These are phyloP conservation scores for Blastobotrys peoriensis DNA, from an alignment of 805 yeast genomes.

Conservation along the genomic window DNA sequence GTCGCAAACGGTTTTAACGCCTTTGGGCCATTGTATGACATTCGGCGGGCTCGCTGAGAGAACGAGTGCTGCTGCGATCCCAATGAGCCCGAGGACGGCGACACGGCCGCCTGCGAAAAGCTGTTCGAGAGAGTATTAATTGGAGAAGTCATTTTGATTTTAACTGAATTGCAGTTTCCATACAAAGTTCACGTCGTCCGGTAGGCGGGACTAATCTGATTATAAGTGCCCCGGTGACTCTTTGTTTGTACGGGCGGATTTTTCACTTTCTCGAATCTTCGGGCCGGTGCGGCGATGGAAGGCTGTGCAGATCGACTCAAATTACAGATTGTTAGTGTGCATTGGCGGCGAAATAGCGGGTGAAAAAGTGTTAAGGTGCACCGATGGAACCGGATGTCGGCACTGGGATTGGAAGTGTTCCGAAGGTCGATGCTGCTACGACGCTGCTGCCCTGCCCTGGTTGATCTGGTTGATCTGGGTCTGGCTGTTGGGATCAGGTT, in stretches of 20 bases:
- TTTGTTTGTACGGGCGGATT: neutral
- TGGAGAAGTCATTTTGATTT: neutral
- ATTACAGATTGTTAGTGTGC: too few relatives aligned
- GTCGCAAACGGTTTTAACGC: slow-evolving; percentile 90
- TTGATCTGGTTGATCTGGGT: too few relatives aligned
- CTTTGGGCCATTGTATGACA: slow-evolving; percentile 28
- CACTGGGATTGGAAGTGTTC: too few relatives aligned
- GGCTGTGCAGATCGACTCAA: too few relatives aligned
- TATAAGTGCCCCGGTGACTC: too few relatives aligned
- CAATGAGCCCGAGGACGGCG: neutral
- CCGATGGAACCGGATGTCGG: too few relatives aligned
- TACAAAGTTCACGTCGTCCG: too few relatives aligned
- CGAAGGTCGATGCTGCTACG: too few relatives aligned
- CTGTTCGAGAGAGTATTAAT: neutral
- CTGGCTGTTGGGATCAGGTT: too few relatives aligned
- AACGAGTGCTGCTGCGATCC: slow-evolving; percentile 1
- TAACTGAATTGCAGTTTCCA: too few relatives aligned
- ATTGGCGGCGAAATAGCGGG: neutral
- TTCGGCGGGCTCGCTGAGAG: slow-evolving; percentile 12
- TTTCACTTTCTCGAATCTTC: neutral
- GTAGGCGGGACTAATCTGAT: too few relatives aligned
- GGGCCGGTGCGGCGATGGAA: neutral
- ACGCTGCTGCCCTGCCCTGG: too few relatives aligned
- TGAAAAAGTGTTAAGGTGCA: neutral
- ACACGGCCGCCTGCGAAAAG: neutral